These are phyloP conservation scores for Cercospora sp. DNA, from an alignment of 2,329 filamentous ascomycete species.

Conservation along the genomic window DNA sequence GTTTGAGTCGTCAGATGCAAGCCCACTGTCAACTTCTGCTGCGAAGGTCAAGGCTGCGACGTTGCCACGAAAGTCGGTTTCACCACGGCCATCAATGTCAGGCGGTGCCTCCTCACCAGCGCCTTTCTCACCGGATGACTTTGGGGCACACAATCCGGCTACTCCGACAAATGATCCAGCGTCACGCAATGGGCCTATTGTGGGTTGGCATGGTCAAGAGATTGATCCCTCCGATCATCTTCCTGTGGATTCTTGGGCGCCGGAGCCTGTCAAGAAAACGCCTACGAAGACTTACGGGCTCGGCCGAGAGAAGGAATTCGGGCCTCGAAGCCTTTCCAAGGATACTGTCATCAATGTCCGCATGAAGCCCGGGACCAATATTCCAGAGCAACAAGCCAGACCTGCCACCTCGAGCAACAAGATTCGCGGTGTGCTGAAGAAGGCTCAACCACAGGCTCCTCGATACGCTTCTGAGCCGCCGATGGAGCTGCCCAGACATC, in stretches of 20 bases:
- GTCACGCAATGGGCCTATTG: constrained; percentile 62
- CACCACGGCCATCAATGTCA: constrained; percentile 61
- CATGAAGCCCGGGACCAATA: constrained; percentile 39
- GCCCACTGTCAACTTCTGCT: constrained; percentile 42
- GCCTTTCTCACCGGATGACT: constrained; percentile 75
- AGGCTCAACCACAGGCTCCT: constrained; percentile 34
- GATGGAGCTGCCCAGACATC: constrained; percentile 37
- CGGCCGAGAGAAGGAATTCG: constrained; percentile 39
- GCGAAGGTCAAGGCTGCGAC: background rate
- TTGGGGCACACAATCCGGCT: constrained; percentile 68
- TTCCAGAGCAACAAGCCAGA: constrained; percentile 31
- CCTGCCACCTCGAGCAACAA: constrained; percentile 55
- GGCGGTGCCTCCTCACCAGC: constrained; percentile 58
- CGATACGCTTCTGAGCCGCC: constrained; percentile 19
- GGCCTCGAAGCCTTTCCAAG: constrained; percentile 35
- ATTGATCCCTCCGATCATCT: constrained; percentile 80
- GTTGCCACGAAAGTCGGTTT: constrained; percentile 67
- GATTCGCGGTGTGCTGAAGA: constrained; percentile 59
- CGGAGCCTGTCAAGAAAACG: constrained; percentile 67
- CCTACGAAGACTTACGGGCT: constrained; percentile 40
- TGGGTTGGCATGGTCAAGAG: constrained; percentile 72
- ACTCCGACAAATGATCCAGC: constrained; percentile 18
- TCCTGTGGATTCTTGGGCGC: constrained; percentile 74
- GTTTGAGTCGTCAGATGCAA: constrained; percentile 40
- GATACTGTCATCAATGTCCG: constrained; percentile 40